Evolutionary conservation across 2,329 filamentous ascomycete species (phyloP), one percentile per base, ranked within the genome.

Genomic region (Hypoxylon sp.): DNA sequence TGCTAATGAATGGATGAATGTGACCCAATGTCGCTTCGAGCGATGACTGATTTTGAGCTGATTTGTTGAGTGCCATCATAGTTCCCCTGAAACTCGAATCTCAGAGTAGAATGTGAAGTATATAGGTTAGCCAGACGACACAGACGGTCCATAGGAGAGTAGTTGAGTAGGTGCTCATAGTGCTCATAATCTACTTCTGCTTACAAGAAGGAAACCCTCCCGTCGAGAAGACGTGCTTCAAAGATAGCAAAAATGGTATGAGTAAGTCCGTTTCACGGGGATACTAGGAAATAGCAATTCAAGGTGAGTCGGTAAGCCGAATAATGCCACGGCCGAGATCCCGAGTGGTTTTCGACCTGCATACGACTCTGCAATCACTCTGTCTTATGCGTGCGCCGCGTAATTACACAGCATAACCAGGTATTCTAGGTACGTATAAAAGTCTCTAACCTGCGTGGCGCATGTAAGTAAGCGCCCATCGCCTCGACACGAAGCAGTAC

Each of bases 321-420:
- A 16, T 25, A 39, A 16, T 19, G n/a, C n/a, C n/a, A n/a, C n/a
- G n/a, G n/a, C n/a, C n/a, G 43, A 27, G 27, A 50, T 52, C 53
- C 61, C 56, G 56, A 43, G 61, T n/a, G 23, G 45, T 65, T 67
- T 58, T 67, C 56, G 56, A 52, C 47, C 29, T 61, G 57, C 61
- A 65, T 64, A 29, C 25, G 12, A 41, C 23, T 52, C 30, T 27
- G 21, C 46, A 41, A 14, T 41, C n/a, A n/a, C 7, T 41, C 37
- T 21, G 9, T 9, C 30, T 12, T 29, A 39, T 57, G 29, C 46
- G 21, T 45, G 21, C 37, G 23, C 16, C 39, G 50, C 23, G 37
- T 29, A 34, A 52, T 56, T 43, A 52, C 57, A 57, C 63, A 43
- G 58, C 45, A 51, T 57, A 25, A 5, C 25, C 37, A 21, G 37